Evolutionary conservation across 768 basidiomycete genomes (phyloP), one percentile per base, ranked within the genome.

Genomic region (Trametes cubensis): DNA sequence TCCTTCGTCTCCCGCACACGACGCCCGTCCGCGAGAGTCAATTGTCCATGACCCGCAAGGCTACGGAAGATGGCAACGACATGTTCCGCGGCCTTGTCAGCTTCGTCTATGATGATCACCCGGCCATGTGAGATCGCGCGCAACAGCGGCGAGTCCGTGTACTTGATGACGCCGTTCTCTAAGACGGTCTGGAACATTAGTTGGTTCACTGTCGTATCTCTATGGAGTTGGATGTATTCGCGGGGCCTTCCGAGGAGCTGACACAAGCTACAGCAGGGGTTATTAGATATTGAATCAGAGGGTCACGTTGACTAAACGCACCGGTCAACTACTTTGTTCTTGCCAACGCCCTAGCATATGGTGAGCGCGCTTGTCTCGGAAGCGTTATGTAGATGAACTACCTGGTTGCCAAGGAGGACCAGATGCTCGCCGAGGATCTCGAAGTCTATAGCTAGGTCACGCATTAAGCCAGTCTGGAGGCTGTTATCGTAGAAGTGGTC

Each of bases 51-150:
- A 3, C 85, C 83, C 4, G 85, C 86, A 25, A 89, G 79, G 70
- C 86, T 87, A 28, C 85, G 78, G 80, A 89, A 87, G 53, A 89
- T 81, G 7, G 87, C 86, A 21, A 87, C 86, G 53, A 89, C 87
- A 61, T 89, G 86, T 67, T 89, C 87, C 8, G 86, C 85, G 8
- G 86, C 87, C 72, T 89, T 89, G 73, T 89, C 87, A 4, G 86
- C 87, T 67, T 89, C 86, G 69, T 89, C 86, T 50, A 88, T 82
- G 67, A 89, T 81, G 62, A 89, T 85, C n/a, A 85, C 77, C 10
- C 87, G 83, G 0, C 87, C 86, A 63, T 76, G 77, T 18, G 74
- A 79, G 58, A 87, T 84, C 2, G 86, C 87, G 23, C 85, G 82
- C 10, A 89, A 79, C 26, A 89, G 80, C 28, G 86, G 86, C 4